Evolutionary conservation across 1,284 basidiomycete species (phyloP), one percentile per base, ranked within the genome.

Genomic region (Leccinum holopus): DNA sequence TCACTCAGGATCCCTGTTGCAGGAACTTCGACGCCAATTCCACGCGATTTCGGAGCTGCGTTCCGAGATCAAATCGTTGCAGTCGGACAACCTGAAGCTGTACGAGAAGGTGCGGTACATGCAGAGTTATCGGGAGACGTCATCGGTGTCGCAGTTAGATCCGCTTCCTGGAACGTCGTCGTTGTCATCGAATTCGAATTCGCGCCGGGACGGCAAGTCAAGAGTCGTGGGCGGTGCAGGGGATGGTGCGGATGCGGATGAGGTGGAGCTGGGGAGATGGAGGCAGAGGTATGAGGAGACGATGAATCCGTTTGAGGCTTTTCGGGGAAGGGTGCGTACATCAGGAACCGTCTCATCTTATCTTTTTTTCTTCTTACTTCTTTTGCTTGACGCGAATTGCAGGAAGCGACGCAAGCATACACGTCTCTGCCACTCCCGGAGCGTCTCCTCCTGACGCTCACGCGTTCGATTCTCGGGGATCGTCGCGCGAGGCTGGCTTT

Each of bases 31-130:
- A 55, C 93, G 90, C 68, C 96, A 98, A 75, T 97, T 93, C 79
- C 92, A 95, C 65, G 87, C 90, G 58, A 95, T 98, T 67, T 93
- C 94, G 0, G 95, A 97, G 70, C 81, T 97, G 18, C 88, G 94
- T 11, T 80, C 87, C 30, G 96, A 97, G 77, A 88, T 95, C 77
- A 93, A 95, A 76, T 87, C 85, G 55, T 81, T 97, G 37, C 95
- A 97, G 76, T 84, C 87, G 0, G 96, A 97, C 75, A 97, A 97
- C 73, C 83, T 98, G 60, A 97, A 97, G 76, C 79, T 97, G 60
- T 97, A 97, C 76, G 96, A 97, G 78, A 98, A 97, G 79, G 95
- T 97, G 47, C 87, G 95, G 63, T 97, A 97, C 74, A 95, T 97
- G 87, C 94, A 97, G 75, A 93, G 90, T 66, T 97, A 97, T 72